Base-by-base conservation (phyloP, 257 asterid genomes). In the Capsicum chinense region DNA sequence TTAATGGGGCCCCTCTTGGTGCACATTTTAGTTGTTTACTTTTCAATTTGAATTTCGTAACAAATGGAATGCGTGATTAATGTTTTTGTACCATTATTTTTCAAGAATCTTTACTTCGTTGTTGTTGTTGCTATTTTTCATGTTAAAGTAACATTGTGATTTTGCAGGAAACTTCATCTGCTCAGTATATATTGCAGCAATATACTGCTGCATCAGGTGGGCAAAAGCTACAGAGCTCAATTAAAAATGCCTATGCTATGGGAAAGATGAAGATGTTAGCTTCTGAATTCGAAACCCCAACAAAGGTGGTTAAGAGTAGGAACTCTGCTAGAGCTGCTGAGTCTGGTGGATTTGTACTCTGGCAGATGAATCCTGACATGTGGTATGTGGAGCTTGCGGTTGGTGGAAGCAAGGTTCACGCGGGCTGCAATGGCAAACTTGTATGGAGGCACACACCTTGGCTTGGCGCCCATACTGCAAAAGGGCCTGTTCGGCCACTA, bases 391-490 rank as follows among this genome's bases (percentile, higher is more conserved):
- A 95, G 92, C 97, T 95, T 67, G 93, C 97, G 1, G 98, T 92
- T 58, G 99, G 97, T 33, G 98, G 98, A 39, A 94, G 98, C 90
- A 95, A 95, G 84, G 98, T 94, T 50, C 99, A 93, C 15, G 99
- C 99, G 0, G 98, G 99, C 50, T 95, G 99, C 86, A 95, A 95
- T 54, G 98, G 99, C 66, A 94, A 94, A 89, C 92, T 95, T 4
- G 98, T 95, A 0, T 95, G 99, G 99, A 87, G 98, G 85, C 99
- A 95, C 87, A 95, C 99, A 0, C 98, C 98, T 1, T 95, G 99
- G 99, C 98, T 95, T 48, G 98, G 99, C 8, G 97, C 98, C 0
- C 99, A 95, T 87, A 82, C 98, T 3, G 97, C 98, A 1, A 94
- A 94, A 89, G 98, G 99, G 1, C 98, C 98, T 0, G 96, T 93